These are phyloP conservation scores for Monosporozyma servazzii DNA, from an alignment of 805 yeast species.

Conservation along the genomic window DNA sequence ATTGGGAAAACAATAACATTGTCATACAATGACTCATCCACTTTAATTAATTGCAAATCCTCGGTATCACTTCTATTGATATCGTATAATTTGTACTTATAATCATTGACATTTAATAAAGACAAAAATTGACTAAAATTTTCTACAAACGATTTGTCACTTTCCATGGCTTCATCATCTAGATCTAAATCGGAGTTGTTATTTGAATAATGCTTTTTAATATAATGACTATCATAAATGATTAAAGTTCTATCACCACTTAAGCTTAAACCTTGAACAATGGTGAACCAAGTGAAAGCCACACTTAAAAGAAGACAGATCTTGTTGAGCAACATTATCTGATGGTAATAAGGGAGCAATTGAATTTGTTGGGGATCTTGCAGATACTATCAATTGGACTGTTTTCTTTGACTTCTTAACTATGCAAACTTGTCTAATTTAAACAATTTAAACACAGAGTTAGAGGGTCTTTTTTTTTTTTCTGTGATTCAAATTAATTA, in stretches of 20 bases:
- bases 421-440: too few relatives aligned
- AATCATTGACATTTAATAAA: not conserved
- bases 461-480: too few relatives aligned
- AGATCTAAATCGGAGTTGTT: conserved; percentile 26
- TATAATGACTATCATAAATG: conserved; percentile 26
- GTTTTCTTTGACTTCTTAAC: too few relatives aligned
- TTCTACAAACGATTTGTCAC: not conserved
- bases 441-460: too few relatives aligned
- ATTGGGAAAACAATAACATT: conserved; percentile 54
- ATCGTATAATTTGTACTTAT: conserved; percentile 3
- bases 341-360: too few relatives aligned
- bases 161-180: conserved; percentile 2
- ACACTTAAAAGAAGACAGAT: not conserved
- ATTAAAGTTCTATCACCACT: conserved; percentile 26
- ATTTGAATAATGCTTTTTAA: conserved; percentile 22
- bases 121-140: not conserved
- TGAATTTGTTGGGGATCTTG: too few relatives aligned
- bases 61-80: conserved; percentile 11
- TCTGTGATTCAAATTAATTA: too few relatives aligned
- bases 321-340: not conserved
- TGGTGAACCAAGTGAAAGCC: not conserved
- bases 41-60: conserved; percentile 22
- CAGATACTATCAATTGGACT: too few relatives aligned
- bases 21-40: conserved; percentile 41
- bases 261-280: conserved; percentile 5